Percentiles rank a stretch among this genome's conserved stretches.
phyloP scores from a whole-genome alignment of 768 basidiomycete species.

The Phylloporus rhodoxanthus region DNA sequence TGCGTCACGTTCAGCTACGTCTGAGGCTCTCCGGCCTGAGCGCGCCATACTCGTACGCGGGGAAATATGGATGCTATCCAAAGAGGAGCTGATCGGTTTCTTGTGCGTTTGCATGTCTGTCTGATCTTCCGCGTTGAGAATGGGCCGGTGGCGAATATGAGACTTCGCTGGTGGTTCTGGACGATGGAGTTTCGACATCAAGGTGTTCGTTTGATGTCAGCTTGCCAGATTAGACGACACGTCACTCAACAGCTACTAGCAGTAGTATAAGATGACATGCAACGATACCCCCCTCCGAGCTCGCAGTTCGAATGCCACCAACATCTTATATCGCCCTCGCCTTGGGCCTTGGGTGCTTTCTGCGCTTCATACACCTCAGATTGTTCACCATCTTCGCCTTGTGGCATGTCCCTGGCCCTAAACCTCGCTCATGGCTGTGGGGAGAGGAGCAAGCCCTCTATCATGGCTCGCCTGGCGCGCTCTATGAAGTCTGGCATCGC shows the following conservation, averaged over 20 bases:
- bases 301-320: conserved; percentile 7
- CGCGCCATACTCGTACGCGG: conserved; percentile 45
- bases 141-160: conserved; percentile 26
- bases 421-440: conserved; percentile 46
- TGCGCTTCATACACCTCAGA: conserved; percentile 33
- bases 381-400: conserved; percentile 32
- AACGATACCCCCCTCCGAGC: neutral
- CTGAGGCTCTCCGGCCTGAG: conserved; percentile 25
- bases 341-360: conserved; percentile 26
- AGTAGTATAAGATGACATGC: conserved; percentile 13
- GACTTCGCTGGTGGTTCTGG: conserved; percentile 26
- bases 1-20: conserved; percentile 39
- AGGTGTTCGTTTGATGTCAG: conserved; percentile 8
- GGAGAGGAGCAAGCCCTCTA: conserved; percentile 58
- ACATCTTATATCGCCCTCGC: conserved; percentile 5
- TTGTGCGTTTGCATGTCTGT: conserved; percentile 27
- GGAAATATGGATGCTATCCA: conserved; percentile 53
- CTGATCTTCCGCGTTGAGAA: conserved; percentile 36
- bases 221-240: conserved; percentile 11
- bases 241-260: neutral
- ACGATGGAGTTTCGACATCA: conserved; percentile 22
- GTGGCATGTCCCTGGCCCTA: conserved; percentile 48
- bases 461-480: conserved; percentile 42
- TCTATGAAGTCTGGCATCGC: conserved; percentile 48
- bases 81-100: conserved; percentile 52